Base-by-base conservation (phyloP, 495 filamentous ascomycete species). In the Penicillium dipodomyicola region DNA sequence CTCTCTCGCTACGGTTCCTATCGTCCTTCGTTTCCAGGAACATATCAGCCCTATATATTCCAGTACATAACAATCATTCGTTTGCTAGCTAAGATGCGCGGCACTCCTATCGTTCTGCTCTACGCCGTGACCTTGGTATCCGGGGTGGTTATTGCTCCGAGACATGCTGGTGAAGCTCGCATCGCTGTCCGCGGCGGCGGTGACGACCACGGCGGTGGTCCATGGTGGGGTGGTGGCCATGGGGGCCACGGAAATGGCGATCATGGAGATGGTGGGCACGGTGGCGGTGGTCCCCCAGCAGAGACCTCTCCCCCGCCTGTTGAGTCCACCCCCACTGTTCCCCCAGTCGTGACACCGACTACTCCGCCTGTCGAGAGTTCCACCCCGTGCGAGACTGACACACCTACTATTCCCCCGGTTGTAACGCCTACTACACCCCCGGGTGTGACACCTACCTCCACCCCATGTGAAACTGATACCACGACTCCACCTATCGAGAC, bases 1-100 rank as follows among this genome's bases (percentile, higher is more conserved):
- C 64, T 63, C 61, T 65, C 52, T 67, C 66, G 64, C 57, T 67
- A 65, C 51, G 59, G 64, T 67, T 65, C 61, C 61, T 62, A 23
- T 46, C 22, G 54, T 56, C 54, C 20, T 61, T 65, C 58, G 54
- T 59, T 63, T 50, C 33, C 30, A 33, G 47, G 37, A 17, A 30
- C 14, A 29, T 39, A 52, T 54, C 51, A 43, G 46, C 52, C 32
- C 47, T 50, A 25, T 48, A 15, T 32, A 32, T 32, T 17, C 8
- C 11, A 23, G 37, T 37, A 37, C 39, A 49, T 20, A 49, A 50
- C 52, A 39, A 48, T 22, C 54, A 29, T 35, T 61, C 54, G 48
- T 59, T 60, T 52, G 51, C 17, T 58, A 53, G 50, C 35, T 58
- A 64, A 32, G 39, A 68, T 69, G 66, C 54, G 61, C 17, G 49